Evolutionary conservation across 140 eudicot genomes (phyloP).

Genomic region (Flaveria floridana): DNA sequence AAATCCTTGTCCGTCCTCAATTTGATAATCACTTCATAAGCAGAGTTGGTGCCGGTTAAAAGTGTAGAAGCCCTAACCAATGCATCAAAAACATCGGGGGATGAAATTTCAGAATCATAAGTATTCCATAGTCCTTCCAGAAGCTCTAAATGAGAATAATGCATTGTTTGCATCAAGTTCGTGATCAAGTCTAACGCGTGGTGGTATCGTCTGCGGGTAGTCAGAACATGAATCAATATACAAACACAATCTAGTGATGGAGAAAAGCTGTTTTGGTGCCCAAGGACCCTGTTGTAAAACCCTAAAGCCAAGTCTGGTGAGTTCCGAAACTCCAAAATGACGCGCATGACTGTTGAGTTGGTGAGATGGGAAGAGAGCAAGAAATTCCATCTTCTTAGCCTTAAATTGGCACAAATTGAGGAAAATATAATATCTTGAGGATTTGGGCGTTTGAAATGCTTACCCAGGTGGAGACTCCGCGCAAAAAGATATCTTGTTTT

Average conservation of each 20-base stretch:
- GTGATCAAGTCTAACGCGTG: conserved; percentile 45
- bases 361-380: conserved; percentile 46
- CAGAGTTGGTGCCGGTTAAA: conserved; percentile 45
- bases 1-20: conserved; percentile 38
- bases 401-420: conserved; percentile 54
- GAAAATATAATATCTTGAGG: conserved; percentile 51
- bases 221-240: conserved; percentile 43
- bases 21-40: conserved; percentile 50
- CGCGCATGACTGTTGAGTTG: conserved; percentile 43
- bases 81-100: conserved; percentile 52
- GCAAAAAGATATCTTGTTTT: conserved; percentile 37
- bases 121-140: conserved; percentile 44
- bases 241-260: conserved; percentile 37
- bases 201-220: conserved; percentile 45
- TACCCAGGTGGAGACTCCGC: conserved; percentile 49
- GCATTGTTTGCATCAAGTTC: conserved; percentile 43
- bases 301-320: conserved; percentile 52
- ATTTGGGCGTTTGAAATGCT: conserved; percentile 47
- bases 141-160: conserved; percentile 51
- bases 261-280: conserved; percentile 20
- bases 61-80: conserved; percentile 59
- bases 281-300: conserved; percentile 41
- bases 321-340: conserved; percentile 46
- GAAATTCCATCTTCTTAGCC: conserved; percentile 54
- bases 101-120: conserved; percentile 24